A percentile compares a stretch with the other conserved stretches of the same genome.
These are phyloP conservation scores for Lachnellula willkommii DNA, from an alignment of 2,329 filamentous ascomycete species.

Conservation along the genomic window DNA sequence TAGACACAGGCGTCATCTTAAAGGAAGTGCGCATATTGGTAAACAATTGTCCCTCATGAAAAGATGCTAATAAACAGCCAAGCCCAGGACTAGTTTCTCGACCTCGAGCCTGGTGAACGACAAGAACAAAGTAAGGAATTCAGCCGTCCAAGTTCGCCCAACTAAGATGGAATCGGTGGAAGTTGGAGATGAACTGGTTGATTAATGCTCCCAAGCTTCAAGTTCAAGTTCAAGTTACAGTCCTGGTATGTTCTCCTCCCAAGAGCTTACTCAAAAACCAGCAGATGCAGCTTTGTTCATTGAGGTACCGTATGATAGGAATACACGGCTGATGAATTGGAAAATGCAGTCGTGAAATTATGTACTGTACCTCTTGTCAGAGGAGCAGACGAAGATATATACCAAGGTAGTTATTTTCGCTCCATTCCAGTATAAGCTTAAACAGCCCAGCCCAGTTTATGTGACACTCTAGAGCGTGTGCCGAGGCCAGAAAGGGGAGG, in stretches of 20 bases:
- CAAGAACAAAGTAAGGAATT: constrained; percentile 1
- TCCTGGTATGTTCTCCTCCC: background rate
- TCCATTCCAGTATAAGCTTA: background rate
- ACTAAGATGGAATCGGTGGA: background rate
- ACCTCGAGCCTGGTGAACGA: constrained; percentile 8
- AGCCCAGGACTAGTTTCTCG: constrained; percentile 5
- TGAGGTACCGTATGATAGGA: background rate
- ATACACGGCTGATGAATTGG: constrained; percentile 14
- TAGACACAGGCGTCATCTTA: constrained; percentile 13
- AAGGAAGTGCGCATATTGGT: constrained; percentile 11
- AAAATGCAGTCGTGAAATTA: constrained; percentile 17
- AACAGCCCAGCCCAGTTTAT: background rate
- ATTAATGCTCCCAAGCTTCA: background rate
- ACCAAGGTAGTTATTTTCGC: constrained; percentile 3
- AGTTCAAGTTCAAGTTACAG: background rate
- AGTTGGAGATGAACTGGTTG: background rate
- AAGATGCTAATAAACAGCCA: background rate
- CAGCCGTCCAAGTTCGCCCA: background rate
- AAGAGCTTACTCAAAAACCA: constrained; percentile 1
- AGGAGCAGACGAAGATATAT: constrained; percentile 16
- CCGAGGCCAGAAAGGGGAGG: too few relatives aligned
- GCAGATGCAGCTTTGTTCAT: background rate
- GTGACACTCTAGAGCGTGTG: background rate
- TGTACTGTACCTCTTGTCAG: constrained; percentile 14
- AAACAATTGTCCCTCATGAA: background rate